Evolutionary conservation across 768 basidiomycete genomes (phyloP), one percentile per base, ranked within the genome.

Genomic region (Naganishia friedmannii): DNA sequence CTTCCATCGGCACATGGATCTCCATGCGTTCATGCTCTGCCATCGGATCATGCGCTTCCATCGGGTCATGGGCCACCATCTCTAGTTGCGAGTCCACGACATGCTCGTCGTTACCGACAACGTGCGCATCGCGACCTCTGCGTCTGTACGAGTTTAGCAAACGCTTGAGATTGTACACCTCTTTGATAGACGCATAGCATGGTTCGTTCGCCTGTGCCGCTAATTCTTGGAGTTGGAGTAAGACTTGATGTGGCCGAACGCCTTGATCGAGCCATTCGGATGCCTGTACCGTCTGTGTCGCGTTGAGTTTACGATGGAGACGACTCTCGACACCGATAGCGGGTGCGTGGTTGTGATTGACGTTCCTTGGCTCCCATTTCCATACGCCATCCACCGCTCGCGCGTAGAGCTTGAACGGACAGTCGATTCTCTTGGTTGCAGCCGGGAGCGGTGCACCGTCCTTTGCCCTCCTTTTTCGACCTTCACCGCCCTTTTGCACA

Each of bases 201-300:
- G 60, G 60, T 26, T 63, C 60, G 26, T 45, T 45, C 23, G 34
- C 21, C 26, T 63, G 39, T 17, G n/a, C 39, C 6, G 60, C 60
- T 17, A 63, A 13, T 28, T 63, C 60, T 19, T 63, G 60, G 3
- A 63, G 60, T 26, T 42, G 60, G 46, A 42, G 60, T 17, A 63
- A 42, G 39, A 63, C 60, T 39, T 42, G 60, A 21, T 63, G 60
- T 63, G 60, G 60, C 10, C 60, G 60, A 29, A 63, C 39, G 60
- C 60, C 60, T 45, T 63, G 39, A 28, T 63, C 60, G 42, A 63
- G 60, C 60, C 60, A 63, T 45, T 42, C 60, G 60, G 60, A 63
- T 9, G 60, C 60, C 15, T 63, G 60, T 46, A 63, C 42, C 39
- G 60, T 63, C 42, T 63, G 60, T 28, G 39, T 63, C 4, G 60